These are phyloP conservation scores for Emericellopsis atlantica DNA, from an alignment of 2,329 filamentous ascomycete species.

Conservation along the genomic window DNA sequence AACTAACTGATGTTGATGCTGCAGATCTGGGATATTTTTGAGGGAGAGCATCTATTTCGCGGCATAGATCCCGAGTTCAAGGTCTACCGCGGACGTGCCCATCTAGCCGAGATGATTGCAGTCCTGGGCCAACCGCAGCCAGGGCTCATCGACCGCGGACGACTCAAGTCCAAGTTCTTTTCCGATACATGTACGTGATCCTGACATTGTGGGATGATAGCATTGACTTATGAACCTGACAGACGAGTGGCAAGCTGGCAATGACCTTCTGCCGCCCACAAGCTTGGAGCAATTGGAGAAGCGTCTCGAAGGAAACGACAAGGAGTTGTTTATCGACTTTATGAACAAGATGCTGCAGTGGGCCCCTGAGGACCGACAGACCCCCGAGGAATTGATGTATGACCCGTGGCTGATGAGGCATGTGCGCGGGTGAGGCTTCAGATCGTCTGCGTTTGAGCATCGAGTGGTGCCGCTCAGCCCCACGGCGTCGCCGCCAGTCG, in stretches of 20 bases:
- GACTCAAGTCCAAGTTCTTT: slow-evolving; percentile 22
- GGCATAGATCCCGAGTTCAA: slow-evolving; percentile 22
- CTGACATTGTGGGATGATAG: neutral
- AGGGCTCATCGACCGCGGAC: slow-evolving; percentile 17
- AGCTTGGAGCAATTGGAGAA: slow-evolving; percentile 4
- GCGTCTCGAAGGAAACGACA: slow-evolving; percentile 16
- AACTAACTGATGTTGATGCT: neutral
- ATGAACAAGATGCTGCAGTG: slow-evolving; percentile 24
- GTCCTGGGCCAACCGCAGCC: slow-evolving; percentile 29
- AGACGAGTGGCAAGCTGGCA: neutral
- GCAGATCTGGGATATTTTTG: slow-evolving; percentile 33
- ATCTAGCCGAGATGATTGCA: slow-evolving; percentile 33
- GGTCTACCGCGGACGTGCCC: slow-evolving; percentile 27
- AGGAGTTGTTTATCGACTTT: slow-evolving; percentile 17
- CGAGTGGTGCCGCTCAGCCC: neutral
- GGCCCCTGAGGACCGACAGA: slow-evolving; percentile 15
- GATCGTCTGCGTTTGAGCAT: neutral
- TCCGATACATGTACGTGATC: slow-evolving; percentile 15
- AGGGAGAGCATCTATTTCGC: slow-evolving; percentile 29
- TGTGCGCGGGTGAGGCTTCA: no score
- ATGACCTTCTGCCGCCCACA: neutral
- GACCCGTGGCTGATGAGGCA: slow-evolving; percentile 14
- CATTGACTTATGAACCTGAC: neutral
- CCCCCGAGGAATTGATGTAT: slow-evolving; percentile 14
- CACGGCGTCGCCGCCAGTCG: no score